Evolutionary conservation across 306 rosid genomes (phyloP).

Genomic region (Glycyrrhiza uralensis): DNA sequence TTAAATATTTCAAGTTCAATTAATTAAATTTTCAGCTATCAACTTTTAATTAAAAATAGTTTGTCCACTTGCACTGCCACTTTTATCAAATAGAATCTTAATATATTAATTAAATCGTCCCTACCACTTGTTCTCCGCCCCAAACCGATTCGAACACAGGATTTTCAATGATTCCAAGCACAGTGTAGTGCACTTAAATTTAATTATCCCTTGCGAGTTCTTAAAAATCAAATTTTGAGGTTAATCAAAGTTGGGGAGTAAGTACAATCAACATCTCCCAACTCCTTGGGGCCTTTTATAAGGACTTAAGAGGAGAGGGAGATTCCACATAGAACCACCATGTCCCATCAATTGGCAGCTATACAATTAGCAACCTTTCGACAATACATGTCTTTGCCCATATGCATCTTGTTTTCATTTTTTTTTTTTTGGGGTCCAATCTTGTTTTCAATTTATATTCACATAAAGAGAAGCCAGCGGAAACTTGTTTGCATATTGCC

Average conservation of each 20-base stretch:
- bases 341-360: slow-evolving; percentile 29
- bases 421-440: no score
- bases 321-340: slow-evolving; percentile 21
- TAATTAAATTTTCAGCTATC: no score
- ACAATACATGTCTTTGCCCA: slow-evolving; percentile 21
- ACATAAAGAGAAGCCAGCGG: neutral
- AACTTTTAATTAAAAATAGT: no score
- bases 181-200: neutral
- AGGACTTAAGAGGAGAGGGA: slow-evolving; percentile 23
- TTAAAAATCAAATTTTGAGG: slow-evolving; percentile 2
- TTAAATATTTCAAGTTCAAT: no score
- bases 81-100: no score
- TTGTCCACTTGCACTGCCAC: no score
- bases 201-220: neutral
- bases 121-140: neutral
- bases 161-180: slow-evolving; percentile 11
- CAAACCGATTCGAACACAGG: neutral
- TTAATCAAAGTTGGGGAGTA: slow-evolving; percentile 23
- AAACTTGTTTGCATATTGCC: neutral
- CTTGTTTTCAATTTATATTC: slow-evolving; percentile 4
- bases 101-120: no score
- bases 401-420: no score
- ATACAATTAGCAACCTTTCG: slow-evolving; percentile 3
- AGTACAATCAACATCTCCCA: slow-evolving; percentile 35
- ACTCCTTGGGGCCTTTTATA: slow-evolving; percentile 34